Evolutionary conservation across 192 early-diverging fungal species (phyloP).

Genomic region (Coemansia sp.): DNA sequence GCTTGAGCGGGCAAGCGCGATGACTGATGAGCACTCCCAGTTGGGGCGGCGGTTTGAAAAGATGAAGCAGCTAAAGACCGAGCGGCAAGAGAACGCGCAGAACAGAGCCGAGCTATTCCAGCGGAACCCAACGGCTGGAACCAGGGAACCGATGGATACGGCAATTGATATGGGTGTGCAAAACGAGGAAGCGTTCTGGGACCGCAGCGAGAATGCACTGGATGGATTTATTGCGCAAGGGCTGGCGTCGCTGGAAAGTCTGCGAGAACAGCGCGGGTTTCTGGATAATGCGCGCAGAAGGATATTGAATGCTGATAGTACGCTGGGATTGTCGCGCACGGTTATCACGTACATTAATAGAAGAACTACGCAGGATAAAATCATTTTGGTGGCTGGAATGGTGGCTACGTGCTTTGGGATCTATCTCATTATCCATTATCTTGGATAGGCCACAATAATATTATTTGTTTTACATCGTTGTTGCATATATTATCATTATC

Average conservation of each 20-base stretch:
- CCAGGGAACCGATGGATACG: slow-evolving; percentile 28
- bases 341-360: slow-evolving; percentile 52
- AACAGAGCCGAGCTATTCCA: slow-evolving; percentile 40
- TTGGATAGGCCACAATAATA: slow-evolving; percentile 34
- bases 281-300: slow-evolving; percentile 33
- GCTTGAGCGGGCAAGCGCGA: slow-evolving; percentile 34
- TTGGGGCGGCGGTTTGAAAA: slow-evolving; percentile 46
- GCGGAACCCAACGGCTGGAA: neutral
- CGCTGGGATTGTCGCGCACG: slow-evolving; percentile 41
- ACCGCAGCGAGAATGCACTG: slow-evolving; percentile 33
- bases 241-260: slow-evolving; percentile 38
- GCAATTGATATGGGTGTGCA: slow-evolving; percentile 27
- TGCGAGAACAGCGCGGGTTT: slow-evolving; percentile 44
- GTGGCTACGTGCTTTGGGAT: slow-evolving; percentile 31
- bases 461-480: too few species aligned
- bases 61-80: slow-evolving; percentile 26
- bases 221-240: slow-evolving; percentile 51
- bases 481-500: too few species aligned
- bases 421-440: slow-evolving; percentile 49
- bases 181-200: slow-evolving; percentile 37
- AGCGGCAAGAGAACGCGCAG: slow-evolving; percentile 11
- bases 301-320: slow-evolving; percentile 41
- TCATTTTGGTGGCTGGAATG: slow-evolving; percentile 45
- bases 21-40: slow-evolving; percentile 47
- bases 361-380: slow-evolving; percentile 52